These are phyloP conservation scores for Spergularia marina DNA, from an alignment of 148 eudicot genomes.

Conservation along the genomic window DNA sequence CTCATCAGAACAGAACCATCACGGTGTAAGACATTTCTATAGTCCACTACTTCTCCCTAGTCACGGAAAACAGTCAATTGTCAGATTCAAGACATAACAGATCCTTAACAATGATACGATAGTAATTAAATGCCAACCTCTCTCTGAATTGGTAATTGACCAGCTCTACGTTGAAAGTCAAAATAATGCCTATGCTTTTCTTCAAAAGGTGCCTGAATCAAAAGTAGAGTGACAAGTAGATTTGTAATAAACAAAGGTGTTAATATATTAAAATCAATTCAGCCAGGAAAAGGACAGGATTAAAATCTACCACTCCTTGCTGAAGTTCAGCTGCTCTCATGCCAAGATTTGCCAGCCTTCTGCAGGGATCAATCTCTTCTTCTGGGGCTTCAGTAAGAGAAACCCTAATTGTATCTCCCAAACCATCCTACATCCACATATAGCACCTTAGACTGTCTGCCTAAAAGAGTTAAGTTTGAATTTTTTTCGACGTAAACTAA, in stretches of 20 bases:
- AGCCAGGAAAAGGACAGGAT: neutral
- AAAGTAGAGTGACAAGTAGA: constrained; percentile 6
- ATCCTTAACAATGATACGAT: neutral
- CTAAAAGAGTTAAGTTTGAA: neutral
- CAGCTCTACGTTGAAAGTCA: constrained; percentile 91
- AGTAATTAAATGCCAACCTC: constrained; percentile 47
- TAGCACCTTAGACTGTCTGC: constrained; percentile 13
- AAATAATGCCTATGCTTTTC: constrained; percentile 92
- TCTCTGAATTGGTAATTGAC: constrained; percentile 81
- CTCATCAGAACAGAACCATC: constrained; percentile 99
- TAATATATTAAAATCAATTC: constrained; percentile 3
- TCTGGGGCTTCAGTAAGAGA: constrained; percentile 96
- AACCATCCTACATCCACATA: constrained; percentile 64
- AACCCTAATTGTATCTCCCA: constrained; percentile 95
- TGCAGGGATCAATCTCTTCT: constrained; percentile 96
- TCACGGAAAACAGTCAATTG: constrained; percentile 1
- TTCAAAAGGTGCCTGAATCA: constrained; percentile 78
- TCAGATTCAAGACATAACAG: constrained; percentile 1
- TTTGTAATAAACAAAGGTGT: neutral
- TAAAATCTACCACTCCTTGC: constrained; percentile 85
- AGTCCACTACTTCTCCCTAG: constrained; percentile 96
- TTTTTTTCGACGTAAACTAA: neutral
- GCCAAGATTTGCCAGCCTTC: constrained; percentile 91
- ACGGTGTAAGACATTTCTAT: constrained; percentile 91
- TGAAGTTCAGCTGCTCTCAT: constrained; percentile 70